Conservation (phyloP, 495 filamentous ascomycete genomes). For the Copromyces sp. region DNA sequence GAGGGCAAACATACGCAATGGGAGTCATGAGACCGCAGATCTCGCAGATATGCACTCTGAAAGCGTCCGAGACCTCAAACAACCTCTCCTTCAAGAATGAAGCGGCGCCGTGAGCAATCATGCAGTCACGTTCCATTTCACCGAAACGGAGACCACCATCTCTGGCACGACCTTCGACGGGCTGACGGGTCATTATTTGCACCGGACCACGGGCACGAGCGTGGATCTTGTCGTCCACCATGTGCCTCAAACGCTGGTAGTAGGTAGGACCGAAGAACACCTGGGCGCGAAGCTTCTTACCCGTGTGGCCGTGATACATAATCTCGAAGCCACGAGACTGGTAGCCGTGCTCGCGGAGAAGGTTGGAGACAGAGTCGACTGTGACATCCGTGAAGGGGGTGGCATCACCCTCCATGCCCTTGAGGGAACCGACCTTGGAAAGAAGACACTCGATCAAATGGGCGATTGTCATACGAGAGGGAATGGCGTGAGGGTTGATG, state of each 20-base stretch:
- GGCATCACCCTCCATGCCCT: conserved; percentile 90
- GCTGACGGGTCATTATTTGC: conserved; percentile 94
- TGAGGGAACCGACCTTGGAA: conserved; percentile 84
- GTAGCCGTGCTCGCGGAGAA: conserved; percentile 87
- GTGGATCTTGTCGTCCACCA: conserved; percentile 99
- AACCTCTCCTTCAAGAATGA: conserved; percentile 95
- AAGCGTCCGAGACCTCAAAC: conserved; percentile 97
- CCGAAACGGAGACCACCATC: conserved; percentile 98
- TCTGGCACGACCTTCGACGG: conserved; percentile 95
- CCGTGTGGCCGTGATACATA: conserved; percentile 98
- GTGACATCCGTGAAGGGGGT: conserved; percentile 98
- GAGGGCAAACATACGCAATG: conserved; percentile 70
- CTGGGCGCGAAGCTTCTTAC: conserved; percentile 82
- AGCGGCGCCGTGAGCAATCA: conserved; percentile 97
- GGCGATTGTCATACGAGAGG: conserved; percentile 99
- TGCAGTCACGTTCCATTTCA: conserved; percentile 99
- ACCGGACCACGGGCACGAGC: conserved; percentile 89
- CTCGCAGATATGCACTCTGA: conserved; percentile 95
- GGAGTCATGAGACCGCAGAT: conserved; percentile 98
- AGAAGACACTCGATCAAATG: conserved; percentile 99
- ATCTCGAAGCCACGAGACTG: conserved; percentile 95
- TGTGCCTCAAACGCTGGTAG: conserved; percentile 96
- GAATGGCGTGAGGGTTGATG: conserved; percentile 99
- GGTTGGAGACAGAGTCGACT: conserved; percentile 79
- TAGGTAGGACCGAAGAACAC: conserved; percentile 97